These are phyloP conservation scores for Meyerozyma carpophila DNA, from an alignment of 1,139 yeast genomes.

Conservation along the genomic window DNA sequence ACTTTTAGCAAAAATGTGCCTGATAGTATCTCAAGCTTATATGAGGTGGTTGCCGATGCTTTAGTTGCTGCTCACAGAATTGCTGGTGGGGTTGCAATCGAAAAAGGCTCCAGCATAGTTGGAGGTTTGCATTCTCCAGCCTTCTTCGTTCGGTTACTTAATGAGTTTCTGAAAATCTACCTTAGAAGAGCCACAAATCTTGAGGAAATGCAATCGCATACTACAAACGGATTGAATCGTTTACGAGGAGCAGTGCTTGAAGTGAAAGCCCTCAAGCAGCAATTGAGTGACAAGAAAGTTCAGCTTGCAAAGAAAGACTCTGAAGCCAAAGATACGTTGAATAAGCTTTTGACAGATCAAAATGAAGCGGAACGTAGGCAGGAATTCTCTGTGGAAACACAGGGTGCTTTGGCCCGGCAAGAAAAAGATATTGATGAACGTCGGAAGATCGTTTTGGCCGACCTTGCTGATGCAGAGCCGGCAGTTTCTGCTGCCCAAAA, in stretches of 20 bases:
- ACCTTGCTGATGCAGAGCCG: slow-evolving; percentile 75
- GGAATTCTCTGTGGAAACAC: slow-evolving; percentile 78
- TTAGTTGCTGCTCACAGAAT: slow-evolving; percentile 43
- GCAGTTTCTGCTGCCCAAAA: slow-evolving; percentile 77
- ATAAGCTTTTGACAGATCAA: slow-evolving; percentile 78
- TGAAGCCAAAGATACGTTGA: slow-evolving; percentile 69
- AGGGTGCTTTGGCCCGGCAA: slow-evolving; percentile 62
- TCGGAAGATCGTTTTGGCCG: slow-evolving; percentile 50
- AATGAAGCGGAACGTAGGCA: slow-evolving; percentile 89
- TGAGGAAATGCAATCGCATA: slow-evolving; percentile 68
- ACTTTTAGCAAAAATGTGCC: slow-evolving; percentile 6
- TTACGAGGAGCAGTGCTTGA: slow-evolving; percentile 72
- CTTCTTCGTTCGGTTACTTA: slow-evolving; percentile 49
- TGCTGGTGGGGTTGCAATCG: slow-evolving; percentile 9
- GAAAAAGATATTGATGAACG: slow-evolving; percentile 58
- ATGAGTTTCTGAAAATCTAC: slow-evolving; percentile 43
- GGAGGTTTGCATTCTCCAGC: slow-evolving; percentile 34
- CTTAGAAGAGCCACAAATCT: slow-evolving; percentile 39
- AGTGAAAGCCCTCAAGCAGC: slow-evolving; percentile 55
- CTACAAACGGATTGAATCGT: slow-evolving; percentile 68
- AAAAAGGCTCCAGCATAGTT: slow-evolving; percentile 4
- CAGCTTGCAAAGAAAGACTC: slow-evolving; percentile 50
- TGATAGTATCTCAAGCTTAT: slow-evolving; percentile 18
- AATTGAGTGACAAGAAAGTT: slow-evolving; percentile 49
- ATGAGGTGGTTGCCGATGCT: slow-evolving; percentile 46